Conservation (phyloP, 1,139 yeast species). For the Magnusiomyces tetraspermus region DNA sequence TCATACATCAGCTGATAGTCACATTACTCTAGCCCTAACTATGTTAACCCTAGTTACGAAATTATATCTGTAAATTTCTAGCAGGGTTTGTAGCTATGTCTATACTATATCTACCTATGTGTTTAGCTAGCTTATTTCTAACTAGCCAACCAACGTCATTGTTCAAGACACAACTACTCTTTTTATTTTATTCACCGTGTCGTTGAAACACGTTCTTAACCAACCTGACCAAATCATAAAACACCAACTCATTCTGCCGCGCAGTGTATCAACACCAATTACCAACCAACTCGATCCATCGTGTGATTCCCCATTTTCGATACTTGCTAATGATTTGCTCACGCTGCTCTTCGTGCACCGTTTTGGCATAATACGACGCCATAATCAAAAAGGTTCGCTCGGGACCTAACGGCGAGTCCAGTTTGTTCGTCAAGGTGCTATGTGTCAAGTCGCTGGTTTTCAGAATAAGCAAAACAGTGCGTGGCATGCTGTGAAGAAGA, state of each 20-base stretch:
- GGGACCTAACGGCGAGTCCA: slow-evolving; percentile 77
- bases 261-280: slow-evolving; percentile 46
- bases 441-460: slow-evolving; percentile 93
- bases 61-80: too few species aligned
- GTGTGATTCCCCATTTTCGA: slow-evolving; percentile 15
- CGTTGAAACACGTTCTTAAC: slow-evolving; percentile 26
- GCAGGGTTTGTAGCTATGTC: too few species aligned
- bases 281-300: slow-evolving; percentile 14
- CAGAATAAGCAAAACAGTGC: slow-evolving; percentile 72
- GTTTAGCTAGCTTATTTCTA: too few species aligned
- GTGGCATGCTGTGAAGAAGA: slow-evolving; percentile 69
- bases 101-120: too few species aligned
- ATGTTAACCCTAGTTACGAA: too few species aligned
- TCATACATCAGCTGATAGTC: too few species aligned
- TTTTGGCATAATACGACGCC: slow-evolving; percentile 80
- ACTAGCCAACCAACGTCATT: too few species aligned
- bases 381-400: slow-evolving; percentile 80
- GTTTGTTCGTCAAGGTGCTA: slow-evolving; percentile 72
- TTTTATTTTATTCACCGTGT: too few species aligned
- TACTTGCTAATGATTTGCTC: slow-evolving; percentile 34
- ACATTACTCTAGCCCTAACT: too few species aligned
- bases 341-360: slow-evolving; percentile 59
- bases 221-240: slow-evolving; percentile 44
- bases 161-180: too few species aligned
- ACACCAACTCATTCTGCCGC: slow-evolving; percentile 43